Conservation (phyloP, 805 yeast genomes). For the Diddensiella transvaalensis region DNA sequence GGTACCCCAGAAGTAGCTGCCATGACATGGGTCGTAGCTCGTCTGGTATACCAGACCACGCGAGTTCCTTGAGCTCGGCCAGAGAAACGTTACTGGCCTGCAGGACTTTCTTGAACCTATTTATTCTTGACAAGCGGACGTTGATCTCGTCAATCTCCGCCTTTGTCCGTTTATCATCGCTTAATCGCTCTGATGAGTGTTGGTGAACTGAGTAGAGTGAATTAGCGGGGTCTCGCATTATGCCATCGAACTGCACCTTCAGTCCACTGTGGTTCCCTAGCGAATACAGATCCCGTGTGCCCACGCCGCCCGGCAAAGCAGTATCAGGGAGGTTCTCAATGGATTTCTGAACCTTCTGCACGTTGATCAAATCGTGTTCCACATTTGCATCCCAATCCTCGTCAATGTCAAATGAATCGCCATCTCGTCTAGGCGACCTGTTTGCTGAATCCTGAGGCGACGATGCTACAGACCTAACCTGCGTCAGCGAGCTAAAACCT, state of each 20-base stretch:
- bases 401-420: constrained; percentile 59
- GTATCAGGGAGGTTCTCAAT: constrained; percentile 23
- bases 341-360: constrained; percentile 18
- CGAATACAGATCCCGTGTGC: constrained; percentile 12
- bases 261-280: constrained; percentile 5
- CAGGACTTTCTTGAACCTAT: constrained; percentile 63
- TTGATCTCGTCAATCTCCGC: constrained; percentile 54
- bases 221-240: constrained; percentile 27
- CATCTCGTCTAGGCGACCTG: not conserved
- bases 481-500: no score
- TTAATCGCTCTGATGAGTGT: constrained; percentile 19
- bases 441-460: constrained; percentile 3
- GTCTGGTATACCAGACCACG: constrained; percentile 94
- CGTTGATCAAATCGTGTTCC: constrained; percentile 32
- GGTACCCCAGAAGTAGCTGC: constrained; percentile 86
- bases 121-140: constrained; percentile 57
- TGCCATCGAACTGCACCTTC: constrained; percentile 24
- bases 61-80: constrained; percentile 64
- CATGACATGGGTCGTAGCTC: constrained; percentile 79
- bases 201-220: constrained; percentile 28
- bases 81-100: constrained; percentile 55
- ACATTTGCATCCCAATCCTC: constrained; percentile 91
- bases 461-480: not conserved
- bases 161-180: constrained; percentile 13
- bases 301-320: constrained; percentile 16